Conservation (phyloP, 805 yeast genomes). For the Wickerhamiella azyma region DNA sequence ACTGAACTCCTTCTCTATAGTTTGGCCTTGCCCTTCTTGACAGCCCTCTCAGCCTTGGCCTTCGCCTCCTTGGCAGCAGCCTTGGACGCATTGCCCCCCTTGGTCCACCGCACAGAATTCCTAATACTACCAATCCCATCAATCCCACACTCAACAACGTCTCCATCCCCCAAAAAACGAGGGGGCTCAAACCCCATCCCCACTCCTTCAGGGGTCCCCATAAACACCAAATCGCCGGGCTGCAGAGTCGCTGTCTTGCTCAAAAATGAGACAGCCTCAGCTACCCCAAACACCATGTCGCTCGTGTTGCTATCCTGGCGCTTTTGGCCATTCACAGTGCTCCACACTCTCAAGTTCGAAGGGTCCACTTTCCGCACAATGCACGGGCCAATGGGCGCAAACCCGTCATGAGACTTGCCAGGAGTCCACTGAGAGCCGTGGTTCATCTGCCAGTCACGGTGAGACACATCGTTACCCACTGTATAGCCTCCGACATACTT, state of each 20-base stretch:
- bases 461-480: slow-evolving; percentile 43
- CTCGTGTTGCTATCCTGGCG: slow-evolving; percentile 34
- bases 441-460: slow-evolving; percentile 42
- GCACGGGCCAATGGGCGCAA: slow-evolving; percentile 47
- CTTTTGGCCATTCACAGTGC: slow-evolving; percentile 35
- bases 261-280: slow-evolving; percentile 33
- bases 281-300: slow-evolving; percentile 37
- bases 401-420: slow-evolving; percentile 42
- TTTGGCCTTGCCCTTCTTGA: slow-evolving; percentile 1
- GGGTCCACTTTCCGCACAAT: slow-evolving; percentile 31
- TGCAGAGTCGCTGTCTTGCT: slow-evolving; percentile 38
- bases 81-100: not conserved
- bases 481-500: slow-evolving; percentile 39
- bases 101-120: slow-evolving; percentile 24
- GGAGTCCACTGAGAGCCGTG: slow-evolving; percentile 39
- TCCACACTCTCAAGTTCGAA: slow-evolving; percentile 27
- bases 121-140: slow-evolving; percentile 32
- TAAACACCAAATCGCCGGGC: slow-evolving; percentile 42
- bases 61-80: not conserved
- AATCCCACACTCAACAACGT: slow-evolving; percentile 31
- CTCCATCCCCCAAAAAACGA: slow-evolving; percentile 34
- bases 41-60: too few relatives aligned
- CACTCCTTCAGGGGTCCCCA: slow-evolving; percentile 46
- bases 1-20: not conserved
- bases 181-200: slow-evolving; percentile 36